phyloP scores from a whole-genome alignment of 495 filamentous ascomycete species.

The Hypoxylon trugodes region DNA sequence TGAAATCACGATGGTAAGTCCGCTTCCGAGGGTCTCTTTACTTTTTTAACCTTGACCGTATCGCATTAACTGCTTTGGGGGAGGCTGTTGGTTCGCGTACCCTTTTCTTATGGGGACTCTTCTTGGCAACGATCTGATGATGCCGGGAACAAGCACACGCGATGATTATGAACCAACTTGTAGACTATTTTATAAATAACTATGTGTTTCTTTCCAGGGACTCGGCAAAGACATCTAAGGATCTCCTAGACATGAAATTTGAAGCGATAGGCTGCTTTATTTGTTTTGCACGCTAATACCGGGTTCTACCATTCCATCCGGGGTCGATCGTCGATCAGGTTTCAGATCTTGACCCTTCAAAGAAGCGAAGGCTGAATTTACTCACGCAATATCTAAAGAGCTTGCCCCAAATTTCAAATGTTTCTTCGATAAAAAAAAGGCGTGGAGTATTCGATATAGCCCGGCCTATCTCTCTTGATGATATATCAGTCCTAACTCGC shows the following conservation, averaged over 20 bases:
- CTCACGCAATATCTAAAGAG: no score
- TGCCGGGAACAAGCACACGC: no score
- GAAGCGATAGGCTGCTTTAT: neutral
- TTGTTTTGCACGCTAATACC: neutral
- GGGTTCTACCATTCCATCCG: slow-evolving; percentile 1
- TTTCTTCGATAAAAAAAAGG: no score
- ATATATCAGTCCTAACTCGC: no score
- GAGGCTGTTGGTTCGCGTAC: no score
- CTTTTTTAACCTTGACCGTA: neutral
- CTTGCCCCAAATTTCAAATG: no score
- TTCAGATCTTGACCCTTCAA: slow-evolving; percentile 5
- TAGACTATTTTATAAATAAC: neutral
- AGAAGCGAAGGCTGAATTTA: neutral
- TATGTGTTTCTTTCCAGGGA: neutral
- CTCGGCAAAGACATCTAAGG: neutral
- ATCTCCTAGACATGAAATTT: neutral
- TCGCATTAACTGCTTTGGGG: no score
- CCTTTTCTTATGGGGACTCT: no score
- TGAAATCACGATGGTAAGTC: neutral
- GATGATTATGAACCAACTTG: no score
- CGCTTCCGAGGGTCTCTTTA: neutral
- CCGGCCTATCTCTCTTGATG: no score
- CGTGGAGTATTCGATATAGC: no score
- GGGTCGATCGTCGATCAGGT: slow-evolving; percentile 11
- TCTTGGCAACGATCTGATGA: no score